Base-by-base conservation (phyloP, 108 stramenopile species). In the Pelagomonas calceolata region DNA sequence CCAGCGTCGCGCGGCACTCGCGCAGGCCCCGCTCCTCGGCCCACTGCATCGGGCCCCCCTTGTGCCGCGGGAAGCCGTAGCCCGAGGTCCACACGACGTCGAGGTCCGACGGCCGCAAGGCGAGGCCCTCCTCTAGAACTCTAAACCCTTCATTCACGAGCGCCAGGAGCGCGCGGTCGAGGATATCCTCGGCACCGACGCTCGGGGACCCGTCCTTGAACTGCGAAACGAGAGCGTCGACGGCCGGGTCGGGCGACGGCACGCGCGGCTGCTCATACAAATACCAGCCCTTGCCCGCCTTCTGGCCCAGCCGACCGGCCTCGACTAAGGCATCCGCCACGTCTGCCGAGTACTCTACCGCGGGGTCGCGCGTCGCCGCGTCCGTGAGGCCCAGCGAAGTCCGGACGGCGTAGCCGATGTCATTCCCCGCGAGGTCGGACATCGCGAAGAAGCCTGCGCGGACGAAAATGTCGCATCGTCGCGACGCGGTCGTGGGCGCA, bases 71-170 rank as follows among this genome's bases (percentile, higher is more conserved):
- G 84, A 89, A 95, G 30, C 94, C 92, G 77, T 96, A 98, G 34
- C 97, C 97, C 80, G 95, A 89, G 51, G 94, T 75, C 73, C 92
- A 95, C 32, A 95, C 86, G 3, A 96, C 90, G 76, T 98, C 97
- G 77, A 98, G 92, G 70, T 96, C 94, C 36, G 89, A 83, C 0
- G 95, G 94, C 64, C 85, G 79, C 44, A 69, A 73, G 29, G 94
- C 92, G 73, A 96, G 93, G 30, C 90, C 91, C 74, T 96, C 97
- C 75, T 96, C 97, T 66, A 98, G 81, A 64, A 93, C 87, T 73
- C 91, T 91, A 79, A 98, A 98, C 14, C 94, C 97, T 76, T 96
- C 95, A 73, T 98, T 98, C 44, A 95, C 91, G 36, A 96, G 85
- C 46, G 94, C 90, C 68, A 86, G 94, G 63, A 96, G 73, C 70